phyloP scores from a whole-genome alignment of 2,329 filamentous ascomycete species.

The Dryadomyces sulphureus region DNA sequence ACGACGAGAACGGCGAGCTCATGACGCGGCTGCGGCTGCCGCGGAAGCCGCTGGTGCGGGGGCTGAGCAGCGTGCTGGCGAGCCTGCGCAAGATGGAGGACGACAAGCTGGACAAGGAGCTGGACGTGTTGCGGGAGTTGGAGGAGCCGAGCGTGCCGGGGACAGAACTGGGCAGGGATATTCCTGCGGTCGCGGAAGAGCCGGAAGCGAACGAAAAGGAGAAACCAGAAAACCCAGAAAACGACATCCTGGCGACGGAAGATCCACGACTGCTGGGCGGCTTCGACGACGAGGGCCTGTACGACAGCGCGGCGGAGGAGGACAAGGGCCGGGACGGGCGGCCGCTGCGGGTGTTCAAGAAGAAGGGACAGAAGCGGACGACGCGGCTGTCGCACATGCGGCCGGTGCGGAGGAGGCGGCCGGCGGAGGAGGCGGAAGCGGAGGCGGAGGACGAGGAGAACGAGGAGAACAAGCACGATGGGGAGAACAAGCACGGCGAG shows the following conservation, averaged over 20 bases:
- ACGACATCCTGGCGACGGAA: background rate
- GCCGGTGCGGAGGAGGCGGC: conserved; percentile 34
- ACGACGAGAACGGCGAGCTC: conserved; percentile 40
- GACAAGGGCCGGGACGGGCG: conserved; percentile 34
- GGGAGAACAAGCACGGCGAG: conserved; percentile 14
- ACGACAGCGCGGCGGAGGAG: conserved; percentile 41
- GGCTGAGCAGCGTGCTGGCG: conserved; percentile 60
- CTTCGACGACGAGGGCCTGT: conserved; percentile 47
- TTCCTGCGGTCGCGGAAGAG: background rate
- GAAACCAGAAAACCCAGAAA: no score
- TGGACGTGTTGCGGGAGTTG: conserved; percentile 58
- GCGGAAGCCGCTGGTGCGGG: conserved; percentile 48
- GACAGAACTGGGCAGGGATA: background rate
- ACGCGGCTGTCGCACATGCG: conserved; percentile 54
- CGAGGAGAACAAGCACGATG: conserved; percentile 15
- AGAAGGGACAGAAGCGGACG: conserved; percentile 71
- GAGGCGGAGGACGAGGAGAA: conserved; percentile 26
- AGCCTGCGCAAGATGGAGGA: conserved; percentile 56
- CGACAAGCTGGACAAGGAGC: conserved; percentile 54
- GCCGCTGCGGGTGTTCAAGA: conserved; percentile 55
- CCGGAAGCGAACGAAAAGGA: no score
- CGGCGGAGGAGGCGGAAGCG: conserved; percentile 21
- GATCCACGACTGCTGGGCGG: conserved; percentile 34
- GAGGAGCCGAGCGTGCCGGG: conserved; percentile 26
- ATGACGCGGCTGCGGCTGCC: conserved; percentile 36